These are phyloP conservation scores for Zanthoxylum bungeanum DNA, from an alignment of 345 rosid genomes.

Conservation along the genomic window DNA sequence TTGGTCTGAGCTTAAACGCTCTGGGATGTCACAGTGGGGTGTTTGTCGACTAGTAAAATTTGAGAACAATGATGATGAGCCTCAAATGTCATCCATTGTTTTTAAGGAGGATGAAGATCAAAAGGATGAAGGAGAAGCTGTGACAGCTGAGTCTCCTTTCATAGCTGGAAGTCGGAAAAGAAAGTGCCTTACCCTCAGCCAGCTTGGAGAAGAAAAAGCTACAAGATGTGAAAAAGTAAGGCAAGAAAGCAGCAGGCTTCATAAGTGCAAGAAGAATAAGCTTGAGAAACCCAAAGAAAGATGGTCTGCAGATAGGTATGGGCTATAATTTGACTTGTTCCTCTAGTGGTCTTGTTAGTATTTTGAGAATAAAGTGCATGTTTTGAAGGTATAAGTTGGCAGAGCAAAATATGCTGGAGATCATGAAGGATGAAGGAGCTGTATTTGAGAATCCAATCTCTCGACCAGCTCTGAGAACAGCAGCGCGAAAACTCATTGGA, in stretches of 20 bases:
- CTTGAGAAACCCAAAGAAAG: slow-evolving; percentile 25
- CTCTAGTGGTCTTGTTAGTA: slow-evolving; percentile 1
- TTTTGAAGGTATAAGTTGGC: slow-evolving; percentile 63
- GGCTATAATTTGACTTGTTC: slow-evolving; percentile 9
- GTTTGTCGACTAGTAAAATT: slow-evolving; percentile 23
- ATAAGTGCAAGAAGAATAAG: slow-evolving; percentile 28
- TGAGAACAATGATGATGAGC: slow-evolving; percentile 15
- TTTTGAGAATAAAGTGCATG: neutral
- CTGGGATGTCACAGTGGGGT: slow-evolving; percentile 45
- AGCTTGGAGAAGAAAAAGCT: slow-evolving; percentile 24
- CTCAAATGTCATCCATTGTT: slow-evolving; percentile 21
- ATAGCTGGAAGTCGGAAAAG: slow-evolving; percentile 36
- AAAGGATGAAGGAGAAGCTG: slow-evolving; percentile 33
- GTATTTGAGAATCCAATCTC: slow-evolving; percentile 62
- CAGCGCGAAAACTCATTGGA: slow-evolving; percentile 68
- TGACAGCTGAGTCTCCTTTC: slow-evolving; percentile 19
- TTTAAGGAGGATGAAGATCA: slow-evolving; percentile 33
- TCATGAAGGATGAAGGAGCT: slow-evolving; percentile 79
- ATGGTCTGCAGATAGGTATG: slow-evolving; percentile 76
- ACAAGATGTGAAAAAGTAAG: slow-evolving; percentile 17
- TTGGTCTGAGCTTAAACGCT: slow-evolving; percentile 37
- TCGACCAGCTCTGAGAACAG: slow-evolving; percentile 50
- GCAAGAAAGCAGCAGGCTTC: slow-evolving; percentile 6
- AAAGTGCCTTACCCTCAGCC: slow-evolving; percentile 26
- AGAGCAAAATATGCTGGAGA: slow-evolving; percentile 57